A percentile compares a stretch with the other conserved stretches of the same genome.
phyloP scores from a whole-genome alignment of 768 basidiomycete species.

The Rhizopogon rudus region DNA sequence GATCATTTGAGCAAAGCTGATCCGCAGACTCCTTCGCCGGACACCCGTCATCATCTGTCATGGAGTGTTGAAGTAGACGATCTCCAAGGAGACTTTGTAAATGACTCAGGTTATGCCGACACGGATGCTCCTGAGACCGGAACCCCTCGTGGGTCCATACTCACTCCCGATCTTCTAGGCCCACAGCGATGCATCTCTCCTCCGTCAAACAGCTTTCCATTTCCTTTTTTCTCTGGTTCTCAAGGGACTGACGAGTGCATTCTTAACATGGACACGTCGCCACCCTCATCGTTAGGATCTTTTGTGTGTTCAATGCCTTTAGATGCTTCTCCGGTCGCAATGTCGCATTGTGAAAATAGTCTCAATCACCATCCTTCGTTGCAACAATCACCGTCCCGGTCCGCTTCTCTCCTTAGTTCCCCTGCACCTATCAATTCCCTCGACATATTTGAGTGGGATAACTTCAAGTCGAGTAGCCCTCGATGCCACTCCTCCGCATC shows the following conservation, averaged over 20 bases:
- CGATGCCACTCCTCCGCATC: neutral
- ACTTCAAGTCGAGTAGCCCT: neutral
- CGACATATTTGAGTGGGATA: neutral
- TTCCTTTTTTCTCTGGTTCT: constrained; percentile 6
- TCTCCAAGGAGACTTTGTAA: neutral
- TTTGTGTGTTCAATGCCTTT: neutral
- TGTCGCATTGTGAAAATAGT: neutral
- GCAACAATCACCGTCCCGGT: neutral
- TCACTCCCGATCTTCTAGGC: neutral
- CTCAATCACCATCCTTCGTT: too few relatives aligned
- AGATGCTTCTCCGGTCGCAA: neutral
- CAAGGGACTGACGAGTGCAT: constrained; percentile 11
- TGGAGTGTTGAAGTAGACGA: neutral
- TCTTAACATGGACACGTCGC: constrained; percentile 21
- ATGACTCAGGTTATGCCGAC: constrained; percentile 3
- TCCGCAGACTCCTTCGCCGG: neutral
- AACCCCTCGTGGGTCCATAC: neutral
- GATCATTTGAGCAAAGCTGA: neutral
- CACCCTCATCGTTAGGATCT: neutral
- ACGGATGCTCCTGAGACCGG: neutral
- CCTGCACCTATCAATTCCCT: neutral
- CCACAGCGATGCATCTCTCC: constrained; percentile 2
- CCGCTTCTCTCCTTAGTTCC: neutral
- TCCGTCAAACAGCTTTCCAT: constrained; percentile 17
- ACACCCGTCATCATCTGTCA: neutral